These are phyloP conservation scores for Dactylellina sp. DNA, from an alignment of 2,329 filamentous ascomycete genomes.

Conservation along the genomic window DNA sequence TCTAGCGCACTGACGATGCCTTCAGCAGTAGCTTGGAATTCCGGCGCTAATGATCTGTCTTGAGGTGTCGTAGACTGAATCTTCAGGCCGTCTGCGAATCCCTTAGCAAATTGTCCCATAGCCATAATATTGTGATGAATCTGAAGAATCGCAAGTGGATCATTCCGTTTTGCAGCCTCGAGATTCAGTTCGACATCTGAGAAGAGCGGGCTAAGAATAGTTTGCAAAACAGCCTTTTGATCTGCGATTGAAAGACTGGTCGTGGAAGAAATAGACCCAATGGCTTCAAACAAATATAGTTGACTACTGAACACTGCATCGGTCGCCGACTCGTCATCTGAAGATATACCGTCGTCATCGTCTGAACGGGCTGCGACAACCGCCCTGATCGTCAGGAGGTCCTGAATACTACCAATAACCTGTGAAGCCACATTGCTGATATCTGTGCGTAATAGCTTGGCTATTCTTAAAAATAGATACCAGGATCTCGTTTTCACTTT, in stretches of 20 bases:
- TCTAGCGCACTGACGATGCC: conserved; percentile 89
- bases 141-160: conserved; percentile 84
- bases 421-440: conserved; percentile 91
- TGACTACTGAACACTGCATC: conserved; percentile 92
- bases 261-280: conserved; percentile 90
- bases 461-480: conserved; percentile 95
- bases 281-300: conserved; percentile 91
- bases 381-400: conserved; percentile 89
- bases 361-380: conserved; percentile 82
- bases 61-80: conserved; percentile 67
- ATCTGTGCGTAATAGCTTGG: conserved; percentile 85
- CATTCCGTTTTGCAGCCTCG: conserved; percentile 78
- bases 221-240: conserved; percentile 86
- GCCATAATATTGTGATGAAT: conserved; percentile 98
- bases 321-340: conserved; percentile 89
- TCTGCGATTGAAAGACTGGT: conserved; percentile 80
- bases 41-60: conserved; percentile 77
- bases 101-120: conserved; percentile 87
- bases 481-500: conserved; percentile 91
- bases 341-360: conserved; percentile 91
- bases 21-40: conserved; percentile 90
- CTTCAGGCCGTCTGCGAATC: conserved; percentile 85
- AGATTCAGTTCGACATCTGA: conserved; percentile 87
- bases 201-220: conserved; percentile 90
- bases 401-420: conserved; percentile 87